Evolutionary conservation across 176 grass and related monocot genomes (phyloP), one percentile per base, ranked within the genome.

Genomic region (Zoysia pacifica): DNA sequence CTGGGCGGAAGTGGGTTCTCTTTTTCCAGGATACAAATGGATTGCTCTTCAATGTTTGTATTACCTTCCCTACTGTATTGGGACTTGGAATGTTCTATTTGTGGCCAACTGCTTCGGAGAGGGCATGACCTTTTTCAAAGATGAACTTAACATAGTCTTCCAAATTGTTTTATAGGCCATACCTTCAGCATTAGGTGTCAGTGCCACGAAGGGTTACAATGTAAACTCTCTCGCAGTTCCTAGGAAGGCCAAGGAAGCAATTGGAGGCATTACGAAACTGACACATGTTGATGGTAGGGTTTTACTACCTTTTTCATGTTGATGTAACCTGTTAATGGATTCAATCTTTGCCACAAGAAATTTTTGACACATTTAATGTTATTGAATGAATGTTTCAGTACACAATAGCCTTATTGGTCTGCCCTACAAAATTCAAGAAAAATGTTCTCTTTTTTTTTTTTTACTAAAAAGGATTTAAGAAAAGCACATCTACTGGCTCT

Each of bases 21-120:
- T 94, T 98, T 86, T 98, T 98, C 72, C 96, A 98, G 76, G 96
- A 98, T 69, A 98, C 96, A 75, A 98, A 98, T 76, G 96, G 92
- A 69, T 71, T 98, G 69, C 90, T 98, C 50, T 98, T 98, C 82
- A 98, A 98, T 89, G 96, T 98, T 76, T 91, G 66, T 72, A 78
- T 60, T 36, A 4, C 10, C 20, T 71, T 88, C 43, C 45, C 59
- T 74, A 52, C 50, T 53, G 4, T 77, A 62, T 65, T 64, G n/a
- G 60, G 76, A 56, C 81, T 82, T 52, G n/a, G 50, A 63, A 2
- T 81, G 42, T 67, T 65, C 47, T 77, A 52, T 54, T 79, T 75
- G 28, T 79, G 35, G 65, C 19, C 28, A 78, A 54, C 61, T 77
- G 59, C 69, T 60, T 61, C 18, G 19, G 43, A 74, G 61, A 70